phyloP scores from a whole-genome alignment of 2,329 filamentous ascomycete genomes.

The Dothidotthia symphoricarpi region DNA sequence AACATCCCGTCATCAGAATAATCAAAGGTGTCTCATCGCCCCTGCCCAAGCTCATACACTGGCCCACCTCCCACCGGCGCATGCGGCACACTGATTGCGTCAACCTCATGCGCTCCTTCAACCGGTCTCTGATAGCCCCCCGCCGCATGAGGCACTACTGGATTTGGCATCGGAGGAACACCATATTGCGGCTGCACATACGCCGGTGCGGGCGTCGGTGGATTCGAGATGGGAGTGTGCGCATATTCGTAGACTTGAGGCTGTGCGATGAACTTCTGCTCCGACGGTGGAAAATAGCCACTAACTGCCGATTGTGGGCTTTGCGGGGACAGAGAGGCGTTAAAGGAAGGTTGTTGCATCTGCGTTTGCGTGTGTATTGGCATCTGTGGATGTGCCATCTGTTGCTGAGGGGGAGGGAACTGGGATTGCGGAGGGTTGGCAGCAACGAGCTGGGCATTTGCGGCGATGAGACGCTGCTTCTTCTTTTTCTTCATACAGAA shows the following conservation, averaged over 20 bases:
- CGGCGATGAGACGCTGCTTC: constrained; percentile 18
- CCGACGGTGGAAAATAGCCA: constrained; percentile 12
- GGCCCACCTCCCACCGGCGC: constrained; percentile 1
- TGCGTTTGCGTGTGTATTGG: constrained; percentile 2
- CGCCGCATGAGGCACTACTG: constrained; percentile 2
- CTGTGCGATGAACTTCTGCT: constrained; percentile 20
- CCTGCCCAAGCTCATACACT: constrained; percentile 21
- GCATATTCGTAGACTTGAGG: constrained; percentile 17
- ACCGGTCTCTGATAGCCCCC: constrained; percentile 10
- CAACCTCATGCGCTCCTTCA: constrained; percentile 18
- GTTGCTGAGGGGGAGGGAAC: constrained; percentile 9
- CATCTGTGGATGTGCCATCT: constrained; percentile 3
- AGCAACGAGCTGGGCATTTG: constrained; percentile 16
- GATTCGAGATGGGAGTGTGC: constrained; percentile 18
- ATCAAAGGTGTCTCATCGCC: too few relatives aligned
- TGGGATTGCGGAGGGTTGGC: constrained; percentile 16
- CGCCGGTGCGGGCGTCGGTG: constrained; percentile 23
- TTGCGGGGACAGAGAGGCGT: constrained; percentile 3
- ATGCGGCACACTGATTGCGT: constrained; percentile 16
- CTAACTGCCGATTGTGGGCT: constrained; percentile 4
- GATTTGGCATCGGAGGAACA: constrained; percentile 1
- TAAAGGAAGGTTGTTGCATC: constrained; percentile 2
- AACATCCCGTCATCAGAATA: too few relatives aligned
- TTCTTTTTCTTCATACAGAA: constrained; percentile 22
- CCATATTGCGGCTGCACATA: constrained; percentile 18